A percentile compares a stretch with the other conserved stretches of the same genome.
Conservation (phyloP, 345 rosid genomes). For the Eucalyptus victrix region DNA sequence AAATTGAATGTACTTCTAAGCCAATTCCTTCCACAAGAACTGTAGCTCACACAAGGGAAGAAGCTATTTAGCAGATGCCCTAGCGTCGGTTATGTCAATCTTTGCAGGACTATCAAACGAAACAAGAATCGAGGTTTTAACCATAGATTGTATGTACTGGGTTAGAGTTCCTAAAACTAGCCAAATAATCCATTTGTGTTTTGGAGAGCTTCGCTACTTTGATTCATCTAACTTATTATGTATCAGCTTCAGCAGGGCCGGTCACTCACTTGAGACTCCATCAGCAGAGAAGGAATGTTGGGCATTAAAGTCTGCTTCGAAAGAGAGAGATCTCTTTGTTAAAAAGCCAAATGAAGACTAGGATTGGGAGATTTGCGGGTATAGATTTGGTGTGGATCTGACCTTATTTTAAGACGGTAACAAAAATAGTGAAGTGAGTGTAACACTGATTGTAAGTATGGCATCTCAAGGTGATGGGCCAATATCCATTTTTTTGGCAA, state of each 20-base stretch:
- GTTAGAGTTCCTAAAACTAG: neutral
- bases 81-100: neutral
- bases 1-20: neutral
- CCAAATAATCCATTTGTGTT: neutral
- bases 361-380: neutral
- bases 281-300: neutral
- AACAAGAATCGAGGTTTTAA: neutral
- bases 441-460: neutral
- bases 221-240: neutral
- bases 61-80: neutral
- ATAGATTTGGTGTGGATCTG: neutral
- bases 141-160: neutral
- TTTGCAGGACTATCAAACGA: neutral
- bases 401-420: neutral
- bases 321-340: neutral
- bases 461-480: neutral
- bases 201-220: neutral
- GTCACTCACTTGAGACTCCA: neutral
- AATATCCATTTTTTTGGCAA: neutral
- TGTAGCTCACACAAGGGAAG: neutral
- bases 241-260: neutral
- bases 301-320: neutral
- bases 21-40: neutral
- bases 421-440: neutral
- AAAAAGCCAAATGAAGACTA: neutral